A percentile compares a stretch with the other conserved stretches of the same genome.
Conservation (phyloP, 176 grass and related monocot genomes). For the Oryza longistaminata region DNA sequence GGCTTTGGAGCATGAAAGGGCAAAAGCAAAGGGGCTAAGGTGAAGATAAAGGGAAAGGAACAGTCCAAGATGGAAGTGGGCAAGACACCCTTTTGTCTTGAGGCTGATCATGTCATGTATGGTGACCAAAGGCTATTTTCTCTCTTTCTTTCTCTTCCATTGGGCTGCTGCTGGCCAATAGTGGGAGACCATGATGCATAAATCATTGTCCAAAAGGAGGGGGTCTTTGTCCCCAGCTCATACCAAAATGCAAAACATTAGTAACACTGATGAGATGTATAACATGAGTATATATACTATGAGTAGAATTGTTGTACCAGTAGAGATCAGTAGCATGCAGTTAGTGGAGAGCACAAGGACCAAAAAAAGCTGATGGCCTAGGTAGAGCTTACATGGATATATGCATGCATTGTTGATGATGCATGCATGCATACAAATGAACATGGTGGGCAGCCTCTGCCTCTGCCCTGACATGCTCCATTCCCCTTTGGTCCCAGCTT, state of each 20-base stretch:
- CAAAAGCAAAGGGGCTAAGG: constrained; percentile 35
- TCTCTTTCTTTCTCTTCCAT: not conserved
- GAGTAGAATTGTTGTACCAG: not conserved
- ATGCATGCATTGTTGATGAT: not conserved
- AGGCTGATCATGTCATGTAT: constrained; percentile 23
- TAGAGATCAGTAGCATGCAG: not conserved
- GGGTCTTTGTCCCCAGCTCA: constrained; percentile 20
- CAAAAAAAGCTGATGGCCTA: constrained; percentile 27
- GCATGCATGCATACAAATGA: constrained; percentile 6
- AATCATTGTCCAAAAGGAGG: constrained; percentile 71
- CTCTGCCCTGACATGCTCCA: constrained; percentile 52
- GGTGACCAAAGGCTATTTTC: not conserved
- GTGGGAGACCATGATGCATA: constrained; percentile 58
- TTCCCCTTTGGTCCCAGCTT: constrained; percentile 52
- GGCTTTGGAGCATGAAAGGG: constrained; percentile 48
- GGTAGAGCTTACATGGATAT: constrained; percentile 28
- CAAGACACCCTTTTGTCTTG: constrained; percentile 22
- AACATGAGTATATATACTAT: not conserved
- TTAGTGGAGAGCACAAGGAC: constrained; percentile 49
- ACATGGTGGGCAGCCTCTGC: constrained; percentile 40
- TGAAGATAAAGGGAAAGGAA: constrained; percentile 12
- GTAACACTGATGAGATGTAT: constrained; percentile 1
- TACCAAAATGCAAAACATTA: not conserved
- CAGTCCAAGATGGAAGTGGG: constrained; percentile 36
- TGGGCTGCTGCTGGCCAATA: not conserved